Evolutionary conservation across 1,284 basidiomycete species (phyloP).

Genomic region (Leccinum brunneo-olivaceum): DNA sequence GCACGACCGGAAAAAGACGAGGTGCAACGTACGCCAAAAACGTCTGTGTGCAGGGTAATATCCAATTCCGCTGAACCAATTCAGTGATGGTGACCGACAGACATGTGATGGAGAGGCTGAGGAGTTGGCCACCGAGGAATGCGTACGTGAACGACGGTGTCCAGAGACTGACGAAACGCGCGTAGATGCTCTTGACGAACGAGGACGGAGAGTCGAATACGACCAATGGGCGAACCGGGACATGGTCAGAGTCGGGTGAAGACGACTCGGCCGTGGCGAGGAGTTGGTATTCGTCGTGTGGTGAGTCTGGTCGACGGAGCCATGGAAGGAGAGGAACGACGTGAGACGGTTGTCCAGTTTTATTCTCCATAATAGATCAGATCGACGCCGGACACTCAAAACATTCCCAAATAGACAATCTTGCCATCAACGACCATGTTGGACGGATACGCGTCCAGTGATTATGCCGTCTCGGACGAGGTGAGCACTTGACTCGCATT

Average conservation of each 20-base stretch:
- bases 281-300: constrained; percentile 24
- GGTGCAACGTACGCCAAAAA: constrained; percentile 61
- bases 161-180: constrained; percentile 25
- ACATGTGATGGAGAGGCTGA: constrained; percentile 23
- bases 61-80: constrained; percentile 61
- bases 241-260: constrained; percentile 6
- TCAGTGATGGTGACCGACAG: constrained; percentile 61
- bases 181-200: constrained; percentile 15
- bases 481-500: constrained; percentile 16
- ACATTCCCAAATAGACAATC: constrained; percentile 19
- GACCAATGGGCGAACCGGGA: constrained; percentile 13
- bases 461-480: constrained; percentile 21
- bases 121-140: constrained; percentile 24
- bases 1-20: neutral
- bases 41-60: constrained; percentile 70
- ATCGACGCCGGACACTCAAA: no score
- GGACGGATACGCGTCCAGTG: constrained; percentile 15
- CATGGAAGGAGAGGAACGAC: no score
- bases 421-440: no score
- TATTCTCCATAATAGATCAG: constrained; percentile 11
- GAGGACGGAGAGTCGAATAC: constrained; percentile 19
- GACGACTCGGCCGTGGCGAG: constrained; percentile 10
- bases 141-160: constrained; percentile 26
- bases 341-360: neutral
- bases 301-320: constrained; percentile 11